A percentile compares a stretch with the other conserved stretches of the same genome.
These are phyloP conservation scores for Hordeum pubiflorum DNA, from an alignment of 202 grass and related monocot species.

Conservation along the genomic window DNA sequence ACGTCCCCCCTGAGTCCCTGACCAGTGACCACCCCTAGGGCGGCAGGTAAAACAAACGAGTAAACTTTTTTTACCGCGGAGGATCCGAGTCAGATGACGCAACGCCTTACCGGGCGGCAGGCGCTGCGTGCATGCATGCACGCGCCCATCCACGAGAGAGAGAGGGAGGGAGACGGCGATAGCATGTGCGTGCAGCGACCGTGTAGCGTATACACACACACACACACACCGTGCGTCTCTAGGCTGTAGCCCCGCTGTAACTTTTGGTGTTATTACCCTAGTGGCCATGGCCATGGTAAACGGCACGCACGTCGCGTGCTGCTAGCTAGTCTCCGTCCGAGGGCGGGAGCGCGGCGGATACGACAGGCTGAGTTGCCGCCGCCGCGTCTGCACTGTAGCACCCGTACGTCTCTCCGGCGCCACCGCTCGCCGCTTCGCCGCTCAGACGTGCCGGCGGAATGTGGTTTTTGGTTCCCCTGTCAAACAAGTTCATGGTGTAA, in stretches of 20 bases:
- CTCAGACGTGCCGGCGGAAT: not conserved
- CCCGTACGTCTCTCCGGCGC: not conserved
- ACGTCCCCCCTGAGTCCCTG: too few species aligned
- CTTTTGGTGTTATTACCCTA: not conserved
- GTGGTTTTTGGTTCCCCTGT: too few species aligned
- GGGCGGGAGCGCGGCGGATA: not conserved
- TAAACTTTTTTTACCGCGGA: not conserved
- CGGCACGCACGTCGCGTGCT: not conserved
- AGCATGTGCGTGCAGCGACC: conserved; percentile 20
- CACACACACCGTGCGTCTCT: not conserved
- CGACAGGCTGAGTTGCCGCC: conserved; percentile 26
- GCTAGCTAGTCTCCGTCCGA: too few species aligned
- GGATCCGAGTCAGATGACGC: conserved; percentile 25
- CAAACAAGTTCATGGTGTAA: not conserved
- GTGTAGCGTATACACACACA: not conserved
- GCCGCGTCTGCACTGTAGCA: not conserved
- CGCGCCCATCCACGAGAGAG: not conserved
- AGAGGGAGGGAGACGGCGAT: not conserved
- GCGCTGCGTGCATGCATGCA: not conserved
- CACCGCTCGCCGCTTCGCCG: not conserved
- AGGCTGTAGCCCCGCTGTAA: conserved; percentile 33
- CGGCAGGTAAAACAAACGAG: not conserved
- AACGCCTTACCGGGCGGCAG: not conserved
- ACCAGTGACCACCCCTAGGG: not conserved
- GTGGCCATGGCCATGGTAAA: not conserved